Conservation (phyloP, 140 eudicot species). For the Ambrosia hybrid region DNA sequence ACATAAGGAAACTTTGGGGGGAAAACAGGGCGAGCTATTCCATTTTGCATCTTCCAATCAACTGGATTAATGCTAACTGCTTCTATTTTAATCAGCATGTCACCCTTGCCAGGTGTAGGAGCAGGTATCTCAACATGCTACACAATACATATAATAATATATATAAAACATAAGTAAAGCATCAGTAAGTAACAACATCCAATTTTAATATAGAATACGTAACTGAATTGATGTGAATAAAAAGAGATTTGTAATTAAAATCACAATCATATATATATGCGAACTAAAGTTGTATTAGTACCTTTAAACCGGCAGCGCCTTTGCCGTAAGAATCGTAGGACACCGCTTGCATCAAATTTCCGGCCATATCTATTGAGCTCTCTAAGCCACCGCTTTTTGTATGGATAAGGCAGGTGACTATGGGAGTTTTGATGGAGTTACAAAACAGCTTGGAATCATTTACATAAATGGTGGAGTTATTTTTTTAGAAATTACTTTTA, state of each 20-base stretch:
- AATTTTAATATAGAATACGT: not conserved
- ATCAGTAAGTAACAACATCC: not conserved
- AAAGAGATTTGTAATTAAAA: too few relatives aligned
- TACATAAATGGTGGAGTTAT: too few relatives aligned
- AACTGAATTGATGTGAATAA: too few relatives aligned
- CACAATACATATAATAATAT: not conserved
- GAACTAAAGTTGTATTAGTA: not conserved
- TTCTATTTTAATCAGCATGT: conserved; percentile 66
- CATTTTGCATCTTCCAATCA: conserved; percentile 71
- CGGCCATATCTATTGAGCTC: conserved; percentile 25
- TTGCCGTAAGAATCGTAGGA: conserved; percentile 53
- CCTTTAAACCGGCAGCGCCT: conserved; percentile 62
- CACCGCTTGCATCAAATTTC: conserved; percentile 59
- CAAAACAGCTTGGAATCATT: too few relatives aligned
- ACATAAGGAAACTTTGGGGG: conserved; percentile 60
- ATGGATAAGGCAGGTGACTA: too few relatives aligned
- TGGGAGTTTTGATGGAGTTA: too few relatives aligned
- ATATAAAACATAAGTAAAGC: not conserved
- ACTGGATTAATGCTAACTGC: conserved; percentile 71
- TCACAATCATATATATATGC: too few relatives aligned
- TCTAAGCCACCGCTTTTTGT: too few relatives aligned
- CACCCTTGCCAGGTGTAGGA: conserved; percentile 60
- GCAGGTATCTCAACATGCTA: conserved; percentile 81
- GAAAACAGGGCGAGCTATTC: conserved; percentile 52
- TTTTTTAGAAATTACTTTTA: too few relatives aligned